Base-by-base conservation (phyloP, 768 basidiomycete species). In the Boletus edulis region DNA sequence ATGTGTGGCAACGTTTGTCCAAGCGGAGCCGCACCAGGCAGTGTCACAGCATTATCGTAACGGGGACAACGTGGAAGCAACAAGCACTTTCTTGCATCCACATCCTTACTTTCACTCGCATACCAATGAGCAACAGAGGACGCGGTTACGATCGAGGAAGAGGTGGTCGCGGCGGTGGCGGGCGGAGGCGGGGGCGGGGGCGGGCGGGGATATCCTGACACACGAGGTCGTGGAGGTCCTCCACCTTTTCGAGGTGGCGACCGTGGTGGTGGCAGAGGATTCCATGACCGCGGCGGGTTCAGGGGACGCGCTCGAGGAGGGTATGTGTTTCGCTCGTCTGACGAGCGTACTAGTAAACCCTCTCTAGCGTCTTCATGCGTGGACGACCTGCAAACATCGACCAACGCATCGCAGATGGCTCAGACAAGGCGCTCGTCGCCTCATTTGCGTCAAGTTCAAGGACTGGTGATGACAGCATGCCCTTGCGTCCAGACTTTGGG, bases 401-500 rank as follows among this genome's bases (percentile, higher is more conserved):
- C 55, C 71, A 72, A 43, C 89, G 90, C 70, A 66, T 68, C 72
- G 34, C 68, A 51, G 73, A 77, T 49, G 55, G 68, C 55, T 76
- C 75, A 1, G 76, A 80, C 62, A 76, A 80, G 46, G 62, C 69
- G 5, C 71, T 82, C 4, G 67, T 83, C n/a, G 62, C 67, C 46
- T 48, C 63, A 62, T 31, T 73, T 74, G 42, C 71, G 46, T 51
- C 61, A 59, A 9, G 49, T 70, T 32, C 65, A 14, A 50, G 56
- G 14, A 57, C 65, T 27, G 64, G 57, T 15, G 27, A 52, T 1
- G 57, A 61, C 39, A 67, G 72, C 29, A 73, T 80, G 57, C 82
- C 82, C 27, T 57, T 68, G n/a, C 78, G 81, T 29, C 80, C 80
- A 18, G 75, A 72, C 50, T 81, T 74, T 61, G 81, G 81, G 34